Evolutionary conservation across 495 filamentous ascomycete genomes (phyloP), one percentile per base, ranked within the genome.

Genomic region (Talaromyces trachyspermus): DNA sequence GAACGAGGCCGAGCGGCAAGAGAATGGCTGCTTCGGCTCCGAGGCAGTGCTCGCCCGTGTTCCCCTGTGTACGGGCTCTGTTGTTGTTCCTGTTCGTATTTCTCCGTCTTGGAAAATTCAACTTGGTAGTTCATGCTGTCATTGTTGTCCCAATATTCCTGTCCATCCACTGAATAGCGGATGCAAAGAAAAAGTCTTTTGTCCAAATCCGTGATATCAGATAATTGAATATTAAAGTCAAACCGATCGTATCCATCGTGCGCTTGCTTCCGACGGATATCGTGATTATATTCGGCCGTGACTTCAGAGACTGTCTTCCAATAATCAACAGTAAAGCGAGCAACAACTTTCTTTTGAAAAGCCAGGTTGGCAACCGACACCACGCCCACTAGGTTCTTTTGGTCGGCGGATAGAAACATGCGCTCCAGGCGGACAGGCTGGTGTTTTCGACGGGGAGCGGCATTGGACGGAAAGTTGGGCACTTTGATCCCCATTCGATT

Each of bases 251-350:
- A 85, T 24, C 84, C 81, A 55, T 84, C 77, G 11, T 81, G 68
- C 6, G 59, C 63, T 36, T 86, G 82, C 46, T 77, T 77, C 30
- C 78, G 83, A 9, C 80, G 77, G 25, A 89, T 75, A 65, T 94
- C 86, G 46, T 84, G 77, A 61, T 82, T 85, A 66, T 78, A 98
- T 56, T 95, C 89, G 7, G 89, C 94, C 32, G 77, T 74, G 3
- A 98, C 85, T 60, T 98, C 92, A 1, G 92, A 98, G 2, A 89
- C 90, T 0, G 92, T 98, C 69, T 91, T 94, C 92, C 92, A 98
- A 60, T 90, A 89, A 64, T 98, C 92, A 46, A 97, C 78, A 0
- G 94, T 97, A 60, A 98, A 98, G 22, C 92, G 80, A 61, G 88
- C 89, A 17, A 84, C 79, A 30, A 98, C 90, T 8, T 69, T 60